phyloP scores from a whole-genome alignment of 2,329 filamentous ascomycete genomes.

The Onygena corvina region DNA sequence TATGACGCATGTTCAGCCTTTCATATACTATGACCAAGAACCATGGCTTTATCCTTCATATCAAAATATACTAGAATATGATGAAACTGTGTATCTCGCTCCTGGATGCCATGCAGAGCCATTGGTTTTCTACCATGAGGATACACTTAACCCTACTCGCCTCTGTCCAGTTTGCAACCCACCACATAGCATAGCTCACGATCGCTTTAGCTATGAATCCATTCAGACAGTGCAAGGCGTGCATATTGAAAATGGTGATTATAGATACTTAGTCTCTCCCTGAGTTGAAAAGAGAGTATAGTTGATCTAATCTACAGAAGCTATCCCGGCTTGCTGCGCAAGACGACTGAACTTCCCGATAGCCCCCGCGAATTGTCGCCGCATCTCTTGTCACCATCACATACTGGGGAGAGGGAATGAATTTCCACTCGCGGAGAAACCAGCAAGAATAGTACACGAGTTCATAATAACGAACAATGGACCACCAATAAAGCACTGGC shows the following conservation, averaged over 20 bases:
- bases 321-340: not conserved
- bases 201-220: not conserved
- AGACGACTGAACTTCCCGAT: too few relatives aligned
- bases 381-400: too few relatives aligned
- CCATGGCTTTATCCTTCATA: too few relatives aligned
- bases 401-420: too few relatives aligned
- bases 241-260: not conserved
- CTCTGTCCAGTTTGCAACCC: not conserved
- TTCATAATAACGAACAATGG: too few relatives aligned
- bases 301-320: not conserved
- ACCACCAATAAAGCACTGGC: too few relatives aligned
- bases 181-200: not conserved
- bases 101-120: not conserved
- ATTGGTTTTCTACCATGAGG: not conserved
- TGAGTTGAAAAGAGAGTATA: not conserved
- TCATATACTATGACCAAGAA: not conserved
- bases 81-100: not conserved
- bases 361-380: too few relatives aligned
- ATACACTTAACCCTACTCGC: not conserved
- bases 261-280: not conserved
- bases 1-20: not conserved
- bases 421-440: too few relatives aligned
- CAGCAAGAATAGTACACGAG: too few relatives aligned
- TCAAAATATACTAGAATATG: not conserved
- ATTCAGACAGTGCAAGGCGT: not conserved